Conservation (phyloP, 2,329 filamentous ascomycete species). For the Exophiala sp. region DNA sequence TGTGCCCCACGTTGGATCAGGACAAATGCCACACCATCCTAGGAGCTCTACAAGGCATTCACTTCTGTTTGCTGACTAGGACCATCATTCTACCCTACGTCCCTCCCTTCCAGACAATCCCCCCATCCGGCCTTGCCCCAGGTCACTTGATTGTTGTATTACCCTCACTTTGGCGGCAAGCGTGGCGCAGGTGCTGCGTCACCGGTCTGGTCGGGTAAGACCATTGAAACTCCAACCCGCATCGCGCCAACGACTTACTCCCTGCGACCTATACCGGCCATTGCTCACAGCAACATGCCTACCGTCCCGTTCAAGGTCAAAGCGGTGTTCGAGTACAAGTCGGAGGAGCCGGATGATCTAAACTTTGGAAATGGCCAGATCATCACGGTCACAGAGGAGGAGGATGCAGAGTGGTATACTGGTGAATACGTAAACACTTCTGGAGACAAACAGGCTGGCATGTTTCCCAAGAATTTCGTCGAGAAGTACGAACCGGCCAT, state of each 20-base stretch:
- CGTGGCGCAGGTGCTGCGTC: constrained; percentile 25
- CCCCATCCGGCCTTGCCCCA: constrained; percentile 5
- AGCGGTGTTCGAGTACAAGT: constrained; percentile 91
- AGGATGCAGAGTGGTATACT: constrained; percentile 83
- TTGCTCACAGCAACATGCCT: constrained; percentile 57
- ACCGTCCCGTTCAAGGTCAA: constrained; percentile 82
- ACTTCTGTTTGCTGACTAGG: too few relatives aligned
- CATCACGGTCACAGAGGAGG: constrained; percentile 88
- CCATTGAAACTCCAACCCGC: constrained; percentile 10
- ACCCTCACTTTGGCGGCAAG: constrained; percentile 20
- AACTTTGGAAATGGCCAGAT: constrained; percentile 80
- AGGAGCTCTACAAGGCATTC: too few relatives aligned
- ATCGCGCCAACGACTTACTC: constrained; percentile 29
- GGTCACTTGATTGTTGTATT: constrained; percentile 2
- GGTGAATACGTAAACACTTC: constrained; percentile 61
- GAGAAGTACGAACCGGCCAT: constrained; percentile 91
- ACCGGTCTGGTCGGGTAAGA: constrained; percentile 23
- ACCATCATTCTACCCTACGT: too few relatives aligned
- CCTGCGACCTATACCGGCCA: constrained; percentile 9
- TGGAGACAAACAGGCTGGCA: constrained; percentile 74
- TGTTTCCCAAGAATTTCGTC: constrained; percentile 97
- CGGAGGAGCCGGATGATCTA: constrained; percentile 90
- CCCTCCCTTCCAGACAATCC: constrained; percentile 2
- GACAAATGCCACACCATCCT: too few relatives aligned
- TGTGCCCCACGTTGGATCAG: too few relatives aligned